Percentiles rank a stretch among this genome's conserved stretches.
Evolutionary conservation across 345 rosid genomes (phyloP).

Genomic region (Microthlaspi erraticum): DNA sequence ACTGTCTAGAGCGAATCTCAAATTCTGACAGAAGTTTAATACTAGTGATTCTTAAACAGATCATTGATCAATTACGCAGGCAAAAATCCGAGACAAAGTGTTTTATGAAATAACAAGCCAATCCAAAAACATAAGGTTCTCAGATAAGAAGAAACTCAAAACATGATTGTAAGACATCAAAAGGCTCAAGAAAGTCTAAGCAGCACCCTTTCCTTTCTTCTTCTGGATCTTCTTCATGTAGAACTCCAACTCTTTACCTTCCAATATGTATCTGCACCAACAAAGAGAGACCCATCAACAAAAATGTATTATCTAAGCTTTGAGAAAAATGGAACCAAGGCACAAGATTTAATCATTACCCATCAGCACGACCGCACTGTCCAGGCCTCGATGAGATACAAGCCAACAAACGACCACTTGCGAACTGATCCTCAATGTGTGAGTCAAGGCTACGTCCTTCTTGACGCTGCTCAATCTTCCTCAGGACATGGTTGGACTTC

Average conservation of each 20-base stretch:
- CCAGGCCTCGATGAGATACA: constrained; percentile 81
- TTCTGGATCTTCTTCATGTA: constrained; percentile 83
- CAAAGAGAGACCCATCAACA: not conserved
- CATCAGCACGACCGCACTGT: constrained; percentile 82
- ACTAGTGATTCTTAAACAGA: too few species aligned
- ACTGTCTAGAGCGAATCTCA: too few species aligned
- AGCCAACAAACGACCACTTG: constrained; percentile 69
- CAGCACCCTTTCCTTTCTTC: constrained; percentile 88
- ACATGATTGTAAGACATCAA: constrained; percentile 28
- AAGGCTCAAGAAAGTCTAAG: constrained; percentile 44
- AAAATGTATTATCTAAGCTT: not conserved
- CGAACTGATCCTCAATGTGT: constrained; percentile 75
- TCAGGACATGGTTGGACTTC: too few species aligned
- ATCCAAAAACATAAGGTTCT: constrained; percentile 35
- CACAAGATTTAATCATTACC: constrained; percentile 43
- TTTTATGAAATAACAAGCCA: constrained; percentile 23
- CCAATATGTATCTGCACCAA: constrained; percentile 60
- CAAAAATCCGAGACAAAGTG: not conserved
- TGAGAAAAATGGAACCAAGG: not conserved
- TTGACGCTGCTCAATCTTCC: too few species aligned
- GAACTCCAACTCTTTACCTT: constrained; percentile 77
- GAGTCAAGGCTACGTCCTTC: constrained; percentile 57
- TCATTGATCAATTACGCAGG: too few species aligned
- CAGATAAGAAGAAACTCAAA: constrained; percentile 28
- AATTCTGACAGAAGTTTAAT: too few species aligned